These are phyloP conservation scores for Lipomyces sp. DNA, from an alignment of 805 yeast genomes.

Conservation along the genomic window DNA sequence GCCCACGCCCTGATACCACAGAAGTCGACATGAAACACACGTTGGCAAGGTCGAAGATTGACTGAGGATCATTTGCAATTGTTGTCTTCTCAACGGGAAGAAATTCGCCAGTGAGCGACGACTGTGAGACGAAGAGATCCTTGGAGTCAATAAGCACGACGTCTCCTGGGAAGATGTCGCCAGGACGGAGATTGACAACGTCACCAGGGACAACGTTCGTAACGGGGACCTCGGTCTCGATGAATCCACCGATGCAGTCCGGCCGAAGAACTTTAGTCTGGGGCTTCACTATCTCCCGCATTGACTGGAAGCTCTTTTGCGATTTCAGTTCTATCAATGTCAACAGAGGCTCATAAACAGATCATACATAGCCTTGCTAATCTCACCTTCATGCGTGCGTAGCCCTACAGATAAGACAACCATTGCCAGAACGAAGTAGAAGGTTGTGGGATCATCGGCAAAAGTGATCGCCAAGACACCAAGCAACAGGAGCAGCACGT, in stretches of 20 bases:
- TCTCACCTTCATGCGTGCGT: slow-evolving; percentile 34
- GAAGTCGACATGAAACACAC: slow-evolving; percentile 36
- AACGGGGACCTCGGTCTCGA: slow-evolving; percentile 56
- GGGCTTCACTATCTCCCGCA: slow-evolving; percentile 35
- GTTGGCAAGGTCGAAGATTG: slow-evolving; percentile 32
- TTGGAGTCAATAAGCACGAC: slow-evolving; percentile 69
- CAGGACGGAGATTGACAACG: slow-evolving; percentile 78
- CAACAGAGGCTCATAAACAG: background rate
- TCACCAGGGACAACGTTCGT: slow-evolving; percentile 89
- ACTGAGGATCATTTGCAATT: slow-evolving; percentile 28
- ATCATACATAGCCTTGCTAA: no score
- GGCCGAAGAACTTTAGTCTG: slow-evolving; percentile 33
- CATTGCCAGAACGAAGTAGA: slow-evolving; percentile 36
- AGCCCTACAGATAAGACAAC: slow-evolving; percentile 34
- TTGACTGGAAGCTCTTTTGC: slow-evolving; percentile 33
- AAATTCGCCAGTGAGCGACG: slow-evolving; percentile 88
- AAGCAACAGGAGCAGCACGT: slow-evolving; percentile 31
- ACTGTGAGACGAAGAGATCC: slow-evolving; percentile 85
- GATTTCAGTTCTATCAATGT: slow-evolving; percentile 32
- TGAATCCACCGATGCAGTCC: slow-evolving; percentile 23
- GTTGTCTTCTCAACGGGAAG: slow-evolving; percentile 35
- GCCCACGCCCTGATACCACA: slow-evolving; percentile 37
- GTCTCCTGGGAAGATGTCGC: slow-evolving; percentile 93
- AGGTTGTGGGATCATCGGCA: slow-evolving; percentile 37
- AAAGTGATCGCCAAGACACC: slow-evolving; percentile 35